Evolutionary conservation across 306 rosid genomes (phyloP).

Genomic region (Prunus dulcis): DNA sequence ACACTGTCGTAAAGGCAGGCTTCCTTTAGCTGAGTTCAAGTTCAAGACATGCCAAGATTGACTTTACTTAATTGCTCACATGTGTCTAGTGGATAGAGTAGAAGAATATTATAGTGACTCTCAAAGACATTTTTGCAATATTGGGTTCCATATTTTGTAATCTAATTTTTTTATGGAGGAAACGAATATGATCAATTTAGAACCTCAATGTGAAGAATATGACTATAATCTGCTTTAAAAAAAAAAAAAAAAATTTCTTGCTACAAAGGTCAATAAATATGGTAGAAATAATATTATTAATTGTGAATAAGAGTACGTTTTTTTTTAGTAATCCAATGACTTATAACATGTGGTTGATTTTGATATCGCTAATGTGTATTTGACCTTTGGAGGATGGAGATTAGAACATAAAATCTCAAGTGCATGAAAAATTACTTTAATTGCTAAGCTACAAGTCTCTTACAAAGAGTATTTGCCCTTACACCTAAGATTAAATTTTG

Average conservation of each 20-base stretch:
- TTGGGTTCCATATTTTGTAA: background rate
- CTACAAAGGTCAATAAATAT: background rate
- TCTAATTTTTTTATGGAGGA: background rate
- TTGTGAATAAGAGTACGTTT: no score
- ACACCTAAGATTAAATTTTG: no score
- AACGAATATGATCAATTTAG: background rate
- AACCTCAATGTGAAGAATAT: background rate
- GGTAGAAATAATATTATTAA: no score
- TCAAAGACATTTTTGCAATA: background rate
- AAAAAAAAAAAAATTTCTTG: background rate
- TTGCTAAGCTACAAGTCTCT: no score
- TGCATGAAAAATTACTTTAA: no score
- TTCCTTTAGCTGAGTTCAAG: background rate
- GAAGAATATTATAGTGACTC: background rate
- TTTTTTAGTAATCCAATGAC: no score
- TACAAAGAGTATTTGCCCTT: rapidly evolving
- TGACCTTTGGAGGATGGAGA: no score
- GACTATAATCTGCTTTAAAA: background rate
- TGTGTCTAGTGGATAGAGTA: background rate
- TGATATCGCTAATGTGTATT: no score
- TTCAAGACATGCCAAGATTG: background rate
- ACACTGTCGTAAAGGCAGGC: slow-evolving; percentile 41
- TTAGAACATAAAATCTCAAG: no score
- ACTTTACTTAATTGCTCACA: background rate
- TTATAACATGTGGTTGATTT: no score